These are phyloP conservation scores for Apiospora marii DNA, from an alignment of 2,329 filamentous ascomycete genomes.

Conservation along the genomic window DNA sequence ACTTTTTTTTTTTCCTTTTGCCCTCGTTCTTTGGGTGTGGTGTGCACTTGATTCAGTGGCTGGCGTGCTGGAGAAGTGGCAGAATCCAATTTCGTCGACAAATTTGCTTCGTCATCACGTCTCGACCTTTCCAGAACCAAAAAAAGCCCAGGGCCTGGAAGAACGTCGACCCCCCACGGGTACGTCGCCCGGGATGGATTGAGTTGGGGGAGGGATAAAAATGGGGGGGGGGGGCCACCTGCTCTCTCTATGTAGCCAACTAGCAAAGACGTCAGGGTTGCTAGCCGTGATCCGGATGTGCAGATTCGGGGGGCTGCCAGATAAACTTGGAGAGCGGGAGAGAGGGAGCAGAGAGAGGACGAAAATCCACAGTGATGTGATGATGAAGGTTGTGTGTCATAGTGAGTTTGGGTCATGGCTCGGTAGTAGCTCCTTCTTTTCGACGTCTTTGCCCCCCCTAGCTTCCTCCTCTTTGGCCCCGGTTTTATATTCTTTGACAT, in stretches of 20 bases:
- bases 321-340: neutral
- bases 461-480: neutral
- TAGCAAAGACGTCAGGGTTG: neutral
- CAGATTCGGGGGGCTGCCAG: neutral
- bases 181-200: neutral
- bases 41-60: neutral
- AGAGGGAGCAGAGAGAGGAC: too few species aligned
- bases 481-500: slow-evolving; percentile 15
- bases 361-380: slow-evolving; percentile 7
- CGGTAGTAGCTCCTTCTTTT: neutral
- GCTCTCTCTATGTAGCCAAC: too few species aligned
- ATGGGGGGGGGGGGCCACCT: neutral
- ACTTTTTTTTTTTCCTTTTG: neutral
- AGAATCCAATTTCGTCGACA: neutral
- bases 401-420: slow-evolving; percentile 5
- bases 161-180: neutral
- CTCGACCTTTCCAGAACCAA: neutral
- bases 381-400: slow-evolving; percentile 7
- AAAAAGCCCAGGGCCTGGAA: neutral
- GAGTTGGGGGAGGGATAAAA: neutral
- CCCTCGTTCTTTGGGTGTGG: neutral
- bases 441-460: neutral
- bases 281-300: neutral
- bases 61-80: neutral
- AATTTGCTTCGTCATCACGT: neutral